Evolutionary conservation across 2,329 filamentous ascomycete species (phyloP), one percentile per base, ranked within the genome.

Genomic region (Mariannaea sp.): DNA sequence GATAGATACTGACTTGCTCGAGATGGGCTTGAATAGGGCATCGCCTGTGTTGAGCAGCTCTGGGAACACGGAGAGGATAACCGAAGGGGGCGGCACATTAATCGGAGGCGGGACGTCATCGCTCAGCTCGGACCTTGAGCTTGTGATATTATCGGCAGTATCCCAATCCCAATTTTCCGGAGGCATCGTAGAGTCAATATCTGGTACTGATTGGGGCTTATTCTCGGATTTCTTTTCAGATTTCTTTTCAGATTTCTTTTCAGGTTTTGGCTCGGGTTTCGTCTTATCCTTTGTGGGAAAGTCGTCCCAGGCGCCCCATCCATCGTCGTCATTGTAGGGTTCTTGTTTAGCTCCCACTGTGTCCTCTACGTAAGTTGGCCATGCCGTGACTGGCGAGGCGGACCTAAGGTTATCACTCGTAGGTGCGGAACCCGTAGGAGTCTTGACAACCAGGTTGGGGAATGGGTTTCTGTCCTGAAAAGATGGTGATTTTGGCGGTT

Each of bases 81-180:
- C 80, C 1, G 90, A 90, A 1, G 93, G 93, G 4, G 93, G 93
- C 8, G 93, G 93, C 7, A 97, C 85, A 66, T 96, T 97, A 14
- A 86, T 90, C 5, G 92, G 92, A 5, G 90, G 88, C 19, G 78
- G 74, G 32, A 70, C 67, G 51, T 76, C 70, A n/a, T 57, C 59
- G 17, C 47, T 46, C 5, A 53, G 44, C 9, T 51, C 49, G 7
- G 13, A 30, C 16, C 67, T 55, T 44, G 66, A 41, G 4, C 64
- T 55, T 36, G 70, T 53, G 20, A 63, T 61, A 10, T 60, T 60
- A 33, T 76, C 75, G 35, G 71, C 72, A 1, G 75, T 67, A 26
- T 79, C 75, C 80, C 81, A 83, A 40, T 77, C 75, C 80, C 81
- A 84, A 36, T 70, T 69, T 7, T 68, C 67, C 5, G 65, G 50